Conservation (phyloP, 2,329 filamentous ascomycete genomes). For the Dendryphion nanum region DNA sequence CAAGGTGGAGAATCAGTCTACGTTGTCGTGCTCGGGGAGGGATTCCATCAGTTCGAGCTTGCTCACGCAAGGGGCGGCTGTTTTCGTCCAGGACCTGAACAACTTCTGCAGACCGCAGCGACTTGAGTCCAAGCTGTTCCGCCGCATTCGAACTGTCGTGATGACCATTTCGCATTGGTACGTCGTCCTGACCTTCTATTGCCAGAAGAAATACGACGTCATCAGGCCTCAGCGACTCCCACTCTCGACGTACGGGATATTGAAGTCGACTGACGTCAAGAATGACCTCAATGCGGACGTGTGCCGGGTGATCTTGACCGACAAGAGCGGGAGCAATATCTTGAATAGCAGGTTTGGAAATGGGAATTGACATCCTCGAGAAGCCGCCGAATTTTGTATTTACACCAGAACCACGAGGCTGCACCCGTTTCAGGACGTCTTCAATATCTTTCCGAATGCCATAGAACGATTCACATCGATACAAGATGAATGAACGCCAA, state of each 20-base stretch:
- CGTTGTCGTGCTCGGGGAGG: conserved; percentile 59
- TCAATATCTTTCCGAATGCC: conserved; percentile 91
- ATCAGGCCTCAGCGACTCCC: conserved; percentile 82
- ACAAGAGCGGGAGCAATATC: conserved; percentile 82
- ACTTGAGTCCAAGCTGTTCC: conserved; percentile 65
- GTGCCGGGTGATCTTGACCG: conserved; percentile 77
- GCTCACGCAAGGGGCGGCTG: conserved; percentile 68
- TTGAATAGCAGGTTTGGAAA: conserved; percentile 80
- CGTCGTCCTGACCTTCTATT: conserved; percentile 61
- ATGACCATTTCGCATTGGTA: conserved; percentile 56
- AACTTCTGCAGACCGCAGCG: conserved; percentile 80
- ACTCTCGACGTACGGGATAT: conserved; percentile 75
- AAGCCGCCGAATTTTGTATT: conserved; percentile 73
- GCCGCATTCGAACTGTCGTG: conserved; percentile 44
- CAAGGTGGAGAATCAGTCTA: conserved; percentile 76
- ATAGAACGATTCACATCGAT: conserved; percentile 89
- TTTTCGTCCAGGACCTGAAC: conserved; percentile 84
- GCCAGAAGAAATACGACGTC: conserved; percentile 88
- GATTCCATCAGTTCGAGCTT: conserved; percentile 63
- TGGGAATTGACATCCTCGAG: conserved; percentile 88
- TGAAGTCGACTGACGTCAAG: conserved; percentile 80
- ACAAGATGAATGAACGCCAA: conserved; percentile 90
- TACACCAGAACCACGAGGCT: conserved; percentile 67
- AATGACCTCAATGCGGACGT: conserved; percentile 80
- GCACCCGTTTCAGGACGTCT: conserved; percentile 73